Percentiles rank a stretch among this genome's conserved stretches.
These are phyloP conservation scores for Breviolum minutum DNA, from an alignment of 73 alveolate genomes.

Conservation along the genomic window DNA sequence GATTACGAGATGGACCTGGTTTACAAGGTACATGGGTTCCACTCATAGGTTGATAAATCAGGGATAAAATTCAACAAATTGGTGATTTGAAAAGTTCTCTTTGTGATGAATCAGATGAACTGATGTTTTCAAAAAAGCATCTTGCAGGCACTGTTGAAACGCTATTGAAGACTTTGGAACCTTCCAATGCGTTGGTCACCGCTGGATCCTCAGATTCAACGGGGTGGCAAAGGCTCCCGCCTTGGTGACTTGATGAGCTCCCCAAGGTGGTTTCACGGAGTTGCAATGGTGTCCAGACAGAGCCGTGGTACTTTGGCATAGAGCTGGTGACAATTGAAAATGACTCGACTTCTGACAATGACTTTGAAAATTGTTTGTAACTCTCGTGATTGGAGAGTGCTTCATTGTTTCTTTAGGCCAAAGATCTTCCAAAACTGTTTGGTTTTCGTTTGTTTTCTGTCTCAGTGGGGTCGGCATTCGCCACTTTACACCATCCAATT, in stretches of 20 bases:
- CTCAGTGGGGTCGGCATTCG: too few species aligned
- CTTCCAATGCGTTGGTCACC: slow-evolving; percentile 45
- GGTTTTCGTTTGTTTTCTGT: too few species aligned
- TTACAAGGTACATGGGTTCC: background rate
- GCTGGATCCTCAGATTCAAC: background rate
- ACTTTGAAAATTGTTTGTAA: too few species aligned
- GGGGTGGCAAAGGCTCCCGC: too few species aligned
- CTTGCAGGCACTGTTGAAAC: slow-evolving; percentile 44
- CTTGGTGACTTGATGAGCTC: background rate
- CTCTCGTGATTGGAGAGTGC: too few species aligned
- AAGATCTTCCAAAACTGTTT: too few species aligned
- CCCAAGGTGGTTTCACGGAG: slow-evolving; percentile 24
- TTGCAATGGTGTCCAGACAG: background rate
- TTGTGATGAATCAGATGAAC: too few species aligned
- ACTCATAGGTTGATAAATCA: background rate
- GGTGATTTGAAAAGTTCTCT: background rate
- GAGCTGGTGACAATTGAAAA: background rate
- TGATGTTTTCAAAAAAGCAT: too few species aligned
- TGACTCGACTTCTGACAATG: background rate
- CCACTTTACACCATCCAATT: too few species aligned
- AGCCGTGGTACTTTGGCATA: background rate
- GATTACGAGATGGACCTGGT: slow-evolving; percentile 69
- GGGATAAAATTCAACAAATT: too few species aligned
- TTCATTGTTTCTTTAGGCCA: too few species aligned
- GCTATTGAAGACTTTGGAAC: background rate